Percentiles rank a stretch among this genome's conserved stretches.
phyloP scores from a whole-genome alignment of 345 rosid genomes.

The Gossypium thurberi region DNA sequence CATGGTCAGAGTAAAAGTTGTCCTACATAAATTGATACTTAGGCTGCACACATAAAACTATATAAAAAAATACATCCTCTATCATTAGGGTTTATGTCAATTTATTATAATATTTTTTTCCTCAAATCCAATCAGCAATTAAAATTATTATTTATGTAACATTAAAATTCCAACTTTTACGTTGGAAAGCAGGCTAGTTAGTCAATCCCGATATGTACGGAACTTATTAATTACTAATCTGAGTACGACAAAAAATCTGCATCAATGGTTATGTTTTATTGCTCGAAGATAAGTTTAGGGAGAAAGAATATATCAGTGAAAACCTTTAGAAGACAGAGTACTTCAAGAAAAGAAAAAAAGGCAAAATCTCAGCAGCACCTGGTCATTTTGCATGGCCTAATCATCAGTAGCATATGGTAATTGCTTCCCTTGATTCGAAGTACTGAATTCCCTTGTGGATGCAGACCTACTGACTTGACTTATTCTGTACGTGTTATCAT shows the following conservation, averaged over 20 bases:
- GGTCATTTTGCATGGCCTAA: conserved; percentile 15
- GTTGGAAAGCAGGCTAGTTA: background rate
- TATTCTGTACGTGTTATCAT: conserved; percentile 25
- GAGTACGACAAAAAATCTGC: background rate
- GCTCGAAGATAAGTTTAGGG: background rate
- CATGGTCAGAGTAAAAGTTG: too few relatives aligned
- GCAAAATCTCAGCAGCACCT: background rate
- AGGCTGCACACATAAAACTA: too few relatives aligned
- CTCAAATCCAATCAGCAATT: too few relatives aligned
- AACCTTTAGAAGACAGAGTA: background rate
- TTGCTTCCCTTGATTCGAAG: conserved; percentile 26
- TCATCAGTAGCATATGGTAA: conserved; percentile 25
- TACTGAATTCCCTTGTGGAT: conserved; percentile 48
- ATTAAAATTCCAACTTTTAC: background rate
- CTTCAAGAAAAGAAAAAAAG: background rate
- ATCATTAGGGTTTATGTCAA: too few relatives aligned
- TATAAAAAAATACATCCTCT: too few relatives aligned
- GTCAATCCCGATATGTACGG: background rate
- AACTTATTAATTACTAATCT: background rate
- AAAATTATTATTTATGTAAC: too few relatives aligned
- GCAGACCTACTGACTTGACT: conserved; percentile 39
- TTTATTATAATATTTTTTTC: too few relatives aligned
- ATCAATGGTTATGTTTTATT: background rate
- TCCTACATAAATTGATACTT: too few relatives aligned
- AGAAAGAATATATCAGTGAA: background rate